These are phyloP conservation scores for Trichoderma atroviride DNA, from an alignment of 2,329 filamentous ascomycete genomes.

Conservation along the genomic window DNA sequence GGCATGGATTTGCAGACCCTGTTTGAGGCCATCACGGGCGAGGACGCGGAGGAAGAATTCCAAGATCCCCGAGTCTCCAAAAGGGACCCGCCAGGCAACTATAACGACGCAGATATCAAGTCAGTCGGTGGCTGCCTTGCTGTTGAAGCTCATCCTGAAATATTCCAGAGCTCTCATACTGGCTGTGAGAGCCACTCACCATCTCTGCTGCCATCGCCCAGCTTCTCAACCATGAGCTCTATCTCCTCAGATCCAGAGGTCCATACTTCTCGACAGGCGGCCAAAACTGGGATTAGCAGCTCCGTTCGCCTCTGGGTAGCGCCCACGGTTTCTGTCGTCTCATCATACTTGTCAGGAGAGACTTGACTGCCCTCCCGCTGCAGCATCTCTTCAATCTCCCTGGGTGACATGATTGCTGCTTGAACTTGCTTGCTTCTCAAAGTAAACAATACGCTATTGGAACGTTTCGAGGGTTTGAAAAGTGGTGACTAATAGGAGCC, in stretches of 20 bases:
- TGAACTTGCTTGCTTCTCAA: not conserved
- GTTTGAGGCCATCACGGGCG: conserved; percentile 42
- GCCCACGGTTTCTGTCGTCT: conserved; percentile 33
- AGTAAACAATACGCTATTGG: not conserved
- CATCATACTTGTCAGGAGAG: conserved; percentile 35
- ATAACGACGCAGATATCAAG: not conserved
- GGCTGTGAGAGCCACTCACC: conserved; percentile 44
- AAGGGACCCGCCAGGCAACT: conserved; percentile 60
- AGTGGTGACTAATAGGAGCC: not conserved
- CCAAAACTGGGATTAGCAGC: conserved; percentile 44
- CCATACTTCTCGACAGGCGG: conserved; percentile 46
- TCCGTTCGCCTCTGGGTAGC: conserved; percentile 34
- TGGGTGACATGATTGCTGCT: conserved; percentile 34
- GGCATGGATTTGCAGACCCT: conserved; percentile 54
- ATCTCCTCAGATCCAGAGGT: conserved; percentile 46
- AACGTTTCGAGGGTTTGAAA: not conserved
- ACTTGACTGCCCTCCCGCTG: conserved; percentile 38
- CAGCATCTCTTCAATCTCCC: conserved; percentile 45
- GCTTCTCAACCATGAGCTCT: conserved; percentile 52
- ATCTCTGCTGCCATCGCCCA: conserved; percentile 59
- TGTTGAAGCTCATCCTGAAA: not conserved
- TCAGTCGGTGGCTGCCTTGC: not conserved
- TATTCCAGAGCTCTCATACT: not conserved
- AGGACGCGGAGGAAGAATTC: conserved; percentile 57
- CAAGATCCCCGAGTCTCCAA: conserved; percentile 61